Percentiles rank a stretch among this genome's conserved stretches.
Evolutionary conservation across 768 basidiomycete genomes (phyloP).

Genomic region (Podaxis sp.): DNA sequence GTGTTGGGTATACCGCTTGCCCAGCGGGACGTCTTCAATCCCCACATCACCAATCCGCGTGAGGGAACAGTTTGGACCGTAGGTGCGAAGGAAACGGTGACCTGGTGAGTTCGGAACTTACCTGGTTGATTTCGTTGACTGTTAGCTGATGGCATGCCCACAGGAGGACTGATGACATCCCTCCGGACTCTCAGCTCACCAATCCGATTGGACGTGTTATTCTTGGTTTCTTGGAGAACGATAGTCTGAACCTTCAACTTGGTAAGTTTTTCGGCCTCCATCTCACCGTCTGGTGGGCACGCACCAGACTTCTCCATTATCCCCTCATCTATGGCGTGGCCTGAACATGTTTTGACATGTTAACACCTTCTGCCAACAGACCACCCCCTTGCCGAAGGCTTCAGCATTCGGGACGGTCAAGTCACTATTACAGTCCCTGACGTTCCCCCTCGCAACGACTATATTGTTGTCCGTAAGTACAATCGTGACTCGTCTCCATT

Average conservation of each 20-base stretch:
- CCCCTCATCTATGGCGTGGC: not conserved
- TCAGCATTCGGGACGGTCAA: constrained; percentile 50
- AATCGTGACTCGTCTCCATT: not conserved
- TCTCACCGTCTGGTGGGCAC: not conserved
- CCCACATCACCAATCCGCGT: constrained; percentile 48
- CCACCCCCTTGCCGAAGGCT: constrained; percentile 52
- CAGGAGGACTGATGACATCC: constrained; percentile 52
- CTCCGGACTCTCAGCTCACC: constrained; percentile 42
- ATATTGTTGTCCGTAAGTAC: constrained; percentile 64
- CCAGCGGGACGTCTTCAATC: constrained; percentile 45
- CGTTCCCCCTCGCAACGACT: constrained; percentile 42
- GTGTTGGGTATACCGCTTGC: constrained; percentile 36
- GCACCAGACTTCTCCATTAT: not conserved
- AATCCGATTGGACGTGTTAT: constrained; percentile 49
- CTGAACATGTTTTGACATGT: not conserved
- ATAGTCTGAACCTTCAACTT: constrained; percentile 52
- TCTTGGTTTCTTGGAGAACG: constrained; percentile 45
- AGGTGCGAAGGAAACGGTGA: constrained; percentile 45
- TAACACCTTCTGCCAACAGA: constrained; percentile 33
- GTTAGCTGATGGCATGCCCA: not conserved
- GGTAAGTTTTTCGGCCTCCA: constrained; percentile 33
- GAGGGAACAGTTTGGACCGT: constrained; percentile 47
- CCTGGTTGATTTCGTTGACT: not conserved
- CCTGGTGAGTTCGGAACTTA: constrained; percentile 41
- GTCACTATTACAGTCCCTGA: constrained; percentile 52